Evolutionary conservation across 169 alveolate genomes (phyloP), one percentile per base, ranked within the genome.

Genomic region (Plasmodium malariae): DNA sequence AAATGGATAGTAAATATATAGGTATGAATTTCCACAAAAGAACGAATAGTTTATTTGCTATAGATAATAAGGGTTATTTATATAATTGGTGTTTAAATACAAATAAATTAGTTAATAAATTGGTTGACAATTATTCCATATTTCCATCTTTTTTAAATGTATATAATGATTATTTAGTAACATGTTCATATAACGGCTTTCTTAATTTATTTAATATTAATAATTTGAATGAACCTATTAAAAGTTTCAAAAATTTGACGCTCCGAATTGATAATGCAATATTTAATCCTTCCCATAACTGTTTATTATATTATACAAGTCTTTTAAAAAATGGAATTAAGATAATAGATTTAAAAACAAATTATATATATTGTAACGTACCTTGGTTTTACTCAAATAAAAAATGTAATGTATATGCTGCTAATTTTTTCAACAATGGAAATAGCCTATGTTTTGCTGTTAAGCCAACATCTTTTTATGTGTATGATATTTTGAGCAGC

Each of bases 71-170:
- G 2, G 92, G 92, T 2, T 69, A 86, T 69, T 6, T 86, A 55
- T 86, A 86, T 49, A 86, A 86, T 37, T 86, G 92, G 92, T 86
- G 92, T 70, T 57, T 86, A 54, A 86, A 71, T 30, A 86, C 85
- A 45, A 86, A 86, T 70, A 55, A 71, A 59, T 57, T 86, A 60
- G 59, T 69, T 17, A 21, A 43, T 34, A 69, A 63, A 51, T 19
- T 86, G 37, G 51, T 86, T 34, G 92, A 86, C 59, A 86, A 86
- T 57, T 70, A 86, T 70, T 62, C 92, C 1, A 67, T 86, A 14
- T 86, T 86, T 45, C 92, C 92, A 57, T 69, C 92, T 17, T 62
- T 32, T 24, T 70, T 86, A 37, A 71, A 49, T 57, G 51, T 86
- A 21, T 60, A 68, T 70, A 51, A 48, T 28, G 86, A 68, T 37